Base-by-base conservation (phyloP, 129 eudicot genomes). In the Silybum marianum region DNA sequence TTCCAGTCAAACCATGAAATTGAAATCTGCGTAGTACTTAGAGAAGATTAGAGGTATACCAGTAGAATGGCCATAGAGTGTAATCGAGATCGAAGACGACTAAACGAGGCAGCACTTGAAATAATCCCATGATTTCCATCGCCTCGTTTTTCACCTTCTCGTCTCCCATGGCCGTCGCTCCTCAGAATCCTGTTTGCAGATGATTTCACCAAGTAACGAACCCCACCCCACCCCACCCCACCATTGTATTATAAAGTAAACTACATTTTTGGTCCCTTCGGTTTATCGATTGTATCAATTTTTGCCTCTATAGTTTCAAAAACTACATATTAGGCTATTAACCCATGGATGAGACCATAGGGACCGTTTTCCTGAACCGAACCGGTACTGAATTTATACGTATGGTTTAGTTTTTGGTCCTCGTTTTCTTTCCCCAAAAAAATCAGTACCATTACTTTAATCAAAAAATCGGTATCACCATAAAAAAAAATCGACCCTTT, bases 31-130 rank as follows among this genome's bases (percentile, higher is more conserved):
- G 26, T 21, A 78, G 62, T 51, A 62, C 2, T 18, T 19, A 19
- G 21, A 74, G 9, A 39, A 22, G 44, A 39, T 77, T 1, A 12
- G 18, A 18, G 22, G 25, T 0, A 12, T 88, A 94, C 98, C 98
- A 95, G 89, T 92, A 95, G 87, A 95, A 95, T 39, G 98, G 98
- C 98, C 98, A 95, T 78, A 95, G 96, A 82, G 98, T 95, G 88
- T 92, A 92, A 73, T 95, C 98, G 77, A 95, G 98, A 85, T 95
- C 98, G 74, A 95, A 95, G 89, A 92, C 97, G 75, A 95, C 98
- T 74, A 95, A 87, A 72, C 97, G 96, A 84, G 98, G 98, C 28
- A 95, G 89, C 22, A 88, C 85, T 80, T 89, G 92, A 54, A 86
- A 89, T 44, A 86, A 75, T 19, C 88, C 89, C 83, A 94, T 78